Evolutionary conservation across 1,139 yeast genomes (phyloP).

Genomic region (Zygoascus hellenicus): DNA sequence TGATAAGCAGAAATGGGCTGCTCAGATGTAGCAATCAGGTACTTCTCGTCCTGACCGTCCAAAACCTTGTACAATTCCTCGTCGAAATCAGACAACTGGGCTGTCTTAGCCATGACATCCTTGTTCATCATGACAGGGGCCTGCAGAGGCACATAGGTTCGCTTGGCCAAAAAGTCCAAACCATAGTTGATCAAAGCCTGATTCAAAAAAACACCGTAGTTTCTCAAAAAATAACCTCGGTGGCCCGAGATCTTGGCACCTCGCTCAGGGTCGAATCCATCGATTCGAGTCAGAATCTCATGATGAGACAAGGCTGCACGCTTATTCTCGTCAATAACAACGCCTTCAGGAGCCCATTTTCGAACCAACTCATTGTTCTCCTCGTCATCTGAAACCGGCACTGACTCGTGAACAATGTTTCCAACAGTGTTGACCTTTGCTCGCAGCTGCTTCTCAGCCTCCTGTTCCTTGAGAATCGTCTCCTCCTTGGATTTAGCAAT

Average conservation of each 20-base stretch:
- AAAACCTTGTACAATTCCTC: constrained; percentile 95
- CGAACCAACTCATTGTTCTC: constrained; percentile 83
- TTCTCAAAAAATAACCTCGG: constrained; percentile 95
- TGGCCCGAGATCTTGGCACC: constrained; percentile 98
- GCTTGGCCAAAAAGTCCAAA: constrained; percentile 69
- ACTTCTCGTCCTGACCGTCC: constrained; percentile 97
- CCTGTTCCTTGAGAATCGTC: constrained; percentile 62
- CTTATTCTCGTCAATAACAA: constrained; percentile 47
- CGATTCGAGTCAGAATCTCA: constrained; percentile 86
- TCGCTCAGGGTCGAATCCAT: constrained; percentile 98
- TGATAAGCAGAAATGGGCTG: constrained; percentile 99
- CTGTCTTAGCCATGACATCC: constrained; percentile 99
- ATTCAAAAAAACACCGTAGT: constrained; percentile 92
- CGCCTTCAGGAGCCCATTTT: constrained; percentile 75
- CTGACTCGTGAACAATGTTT: constrained; percentile 88
- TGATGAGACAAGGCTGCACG: constrained; percentile 87
- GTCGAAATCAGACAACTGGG: constrained; percentile 95
- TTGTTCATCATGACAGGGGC: constrained; percentile 99
- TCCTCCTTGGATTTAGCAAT: constrained; percentile 64
- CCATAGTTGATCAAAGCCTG: constrained; percentile 98
- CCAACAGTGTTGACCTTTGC: constrained; percentile 85
- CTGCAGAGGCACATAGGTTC: constrained; percentile 85
- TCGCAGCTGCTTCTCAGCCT: constrained; percentile 70
- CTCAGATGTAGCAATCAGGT: constrained; percentile 96
- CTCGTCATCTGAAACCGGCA: constrained; percentile 82